Conservation (phyloP, 164 flowering plant genomes). For the Aristolochia contorta region DNA sequence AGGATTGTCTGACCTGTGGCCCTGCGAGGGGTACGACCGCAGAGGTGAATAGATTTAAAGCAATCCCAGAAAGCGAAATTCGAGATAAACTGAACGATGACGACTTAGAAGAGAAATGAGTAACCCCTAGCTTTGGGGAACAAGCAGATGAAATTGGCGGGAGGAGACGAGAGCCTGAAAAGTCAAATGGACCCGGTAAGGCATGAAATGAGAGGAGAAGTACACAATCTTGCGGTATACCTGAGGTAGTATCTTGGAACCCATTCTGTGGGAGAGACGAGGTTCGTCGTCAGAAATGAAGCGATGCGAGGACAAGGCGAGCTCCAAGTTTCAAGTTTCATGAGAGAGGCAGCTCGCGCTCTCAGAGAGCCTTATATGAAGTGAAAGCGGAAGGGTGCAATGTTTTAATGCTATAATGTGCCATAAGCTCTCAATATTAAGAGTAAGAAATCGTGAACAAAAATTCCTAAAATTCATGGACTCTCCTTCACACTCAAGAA, state of each 20-base stretch:
- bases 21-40: not conserved
- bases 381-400: no score
- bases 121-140: constrained; percentile 23
- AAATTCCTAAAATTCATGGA: no score
- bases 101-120: constrained; percentile 11
- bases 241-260: constrained; percentile 1
- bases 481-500: no score
- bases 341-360: no score
- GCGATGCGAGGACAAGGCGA: no score
- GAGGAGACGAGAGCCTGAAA: constrained; percentile 38
- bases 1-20: constrained; percentile 8
- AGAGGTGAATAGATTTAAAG: constrained; percentile 9
- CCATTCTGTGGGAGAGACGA: not conserved
- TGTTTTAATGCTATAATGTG: no score
- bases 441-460: no score
- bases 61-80: constrained; percentile 21
- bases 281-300: no score
- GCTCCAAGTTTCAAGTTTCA: no score
- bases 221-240: not conserved
- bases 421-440: no score
- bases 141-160: constrained; percentile 22
- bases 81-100: constrained; percentile 14
- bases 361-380: no score
- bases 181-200: not conserved
- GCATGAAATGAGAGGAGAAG: not conserved